Base-by-base conservation (phyloP, 75 land plant genomes). In the Chamaecyparis obtusa region DNA sequence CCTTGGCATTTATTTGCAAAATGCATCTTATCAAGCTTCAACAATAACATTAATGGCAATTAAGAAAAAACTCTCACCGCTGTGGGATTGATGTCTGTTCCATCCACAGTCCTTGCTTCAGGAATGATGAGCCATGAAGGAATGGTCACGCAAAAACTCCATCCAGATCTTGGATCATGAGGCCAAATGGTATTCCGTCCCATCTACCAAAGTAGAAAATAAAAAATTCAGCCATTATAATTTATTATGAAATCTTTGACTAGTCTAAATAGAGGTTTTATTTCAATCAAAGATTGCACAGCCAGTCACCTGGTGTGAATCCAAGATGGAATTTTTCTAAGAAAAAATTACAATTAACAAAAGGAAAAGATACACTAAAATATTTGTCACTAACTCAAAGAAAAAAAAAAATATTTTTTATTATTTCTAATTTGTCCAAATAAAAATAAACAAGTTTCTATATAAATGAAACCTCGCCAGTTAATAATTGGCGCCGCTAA, bases 71-170 rank as follows among this genome's bases (percentile, higher is more conserved):
- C 1, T 39, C 76, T 86, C 90, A 98, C 99, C 94, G 93, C 94
- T 14, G 94, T 90, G 86, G 95, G 93, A 56, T 92, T 93, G 76
- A 85, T 71, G 55, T 87, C 87, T 85, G 69, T 69, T 13, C 90
- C 90, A 85, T 89, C 95, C 39, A 92, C 91, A 86, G 89, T 89
- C 57, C 90, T 90, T 48, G 96, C 86, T 89, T 92, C 95, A 13
- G 98, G 88, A 19, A 89, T 60, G 69, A 90, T 75, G 14, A 85
- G 86, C 98, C 99, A 98, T 77, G 99, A 98, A 86, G 99, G 99
- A 83, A 98, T 89, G 64, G 90, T 95, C 56, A 93, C 94, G 87
- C 99, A 98, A 49, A 93, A 98, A 88, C 99, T 98, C 99, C 99
- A 98, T 51, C 99, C 99, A 44, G 96, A 91, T 37, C 90, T 93